A percentile compares a stretch with the other conserved stretches of the same genome.
These are phyloP conservation scores for Paxillus rubicundulus DNA, from an alignment of 768 basidiomycete genomes.

Conservation along the genomic window DNA sequence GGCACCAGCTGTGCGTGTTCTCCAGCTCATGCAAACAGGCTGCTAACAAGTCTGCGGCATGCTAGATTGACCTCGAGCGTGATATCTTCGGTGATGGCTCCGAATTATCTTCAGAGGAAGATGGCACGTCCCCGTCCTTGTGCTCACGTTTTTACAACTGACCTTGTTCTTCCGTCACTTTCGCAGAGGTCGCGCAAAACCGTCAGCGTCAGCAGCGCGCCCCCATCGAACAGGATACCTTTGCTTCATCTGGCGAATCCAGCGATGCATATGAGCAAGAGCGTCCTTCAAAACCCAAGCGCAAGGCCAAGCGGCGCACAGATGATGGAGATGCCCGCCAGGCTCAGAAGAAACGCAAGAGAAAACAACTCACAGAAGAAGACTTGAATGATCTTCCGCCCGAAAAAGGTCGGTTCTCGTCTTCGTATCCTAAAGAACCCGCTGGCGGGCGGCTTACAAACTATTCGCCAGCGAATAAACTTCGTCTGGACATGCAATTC, in stretches of 20 bases:
- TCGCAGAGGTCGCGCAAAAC: conserved; percentile 42
- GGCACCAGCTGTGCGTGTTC: conserved; percentile 4
- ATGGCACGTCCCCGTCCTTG: conserved; percentile 32
- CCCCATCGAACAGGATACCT: conserved; percentile 34
- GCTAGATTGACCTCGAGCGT: conserved; percentile 45
- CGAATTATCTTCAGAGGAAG: conserved; percentile 77
- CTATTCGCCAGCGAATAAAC: conserved; percentile 58
- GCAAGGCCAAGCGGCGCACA: conserved; percentile 37
- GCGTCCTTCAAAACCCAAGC: conserved; percentile 25
- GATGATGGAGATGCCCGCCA: conserved; percentile 40
- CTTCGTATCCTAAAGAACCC: background rate
- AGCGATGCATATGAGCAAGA: conserved; percentile 55
- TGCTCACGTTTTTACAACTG: background rate
- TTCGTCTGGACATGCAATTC: conserved; percentile 77
- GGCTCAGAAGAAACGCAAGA: conserved; percentile 53
- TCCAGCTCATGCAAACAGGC: background rate
- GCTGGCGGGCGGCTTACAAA: background rate
- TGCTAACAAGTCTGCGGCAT: background rate
- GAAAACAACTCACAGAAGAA: conserved; percentile 58
- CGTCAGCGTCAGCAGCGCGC: conserved; percentile 35
- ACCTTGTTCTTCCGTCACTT: background rate
- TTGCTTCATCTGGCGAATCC: conserved; percentile 39
- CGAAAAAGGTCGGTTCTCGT: conserved; percentile 60
- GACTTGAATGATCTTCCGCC: conserved; percentile 70
- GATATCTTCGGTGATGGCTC: conserved; percentile 85